Conservation (phyloP, 2,329 filamentous ascomycete genomes). For the Chaetothyriales sp. region DNA sequence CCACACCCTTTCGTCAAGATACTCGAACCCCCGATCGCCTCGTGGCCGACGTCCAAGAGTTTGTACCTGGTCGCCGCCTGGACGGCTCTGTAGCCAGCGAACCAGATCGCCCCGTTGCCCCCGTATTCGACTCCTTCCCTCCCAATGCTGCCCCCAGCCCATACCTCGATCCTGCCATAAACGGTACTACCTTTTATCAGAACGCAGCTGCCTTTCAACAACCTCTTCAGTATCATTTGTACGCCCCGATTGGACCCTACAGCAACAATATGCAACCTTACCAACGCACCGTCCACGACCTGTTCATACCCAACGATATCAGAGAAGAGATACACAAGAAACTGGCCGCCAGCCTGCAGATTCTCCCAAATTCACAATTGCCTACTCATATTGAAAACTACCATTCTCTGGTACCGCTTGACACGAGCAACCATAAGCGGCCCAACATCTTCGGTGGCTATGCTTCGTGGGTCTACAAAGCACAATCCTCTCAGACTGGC, state of each 20-base stretch:
- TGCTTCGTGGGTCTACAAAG: constrained; percentile 90
- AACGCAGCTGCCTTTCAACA: constrained; percentile 44
- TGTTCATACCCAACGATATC: constrained; percentile 77
- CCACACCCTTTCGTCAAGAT: constrained; percentile 29
- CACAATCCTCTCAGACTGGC: constrained; percentile 73
- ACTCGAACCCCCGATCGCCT: constrained; percentile 29
- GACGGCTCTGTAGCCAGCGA: constrained; percentile 1
- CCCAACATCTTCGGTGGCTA: constrained; percentile 62
- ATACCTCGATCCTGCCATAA: constrained; percentile 55
- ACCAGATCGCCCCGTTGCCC: constrained; percentile 8
- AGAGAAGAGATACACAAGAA: constrained; percentile 83
- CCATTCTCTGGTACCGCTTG: constrained; percentile 79
- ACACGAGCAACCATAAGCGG: constrained; percentile 65
- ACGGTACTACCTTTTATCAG: constrained; percentile 51
- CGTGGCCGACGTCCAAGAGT: constrained; percentile 31
- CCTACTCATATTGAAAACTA: constrained; percentile 69
- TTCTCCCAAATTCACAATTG: constrained; percentile 63
- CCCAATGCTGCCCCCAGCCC: constrained; percentile 44
- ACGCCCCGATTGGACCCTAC: constrained; percentile 73
- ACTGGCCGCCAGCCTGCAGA: constrained; percentile 68
- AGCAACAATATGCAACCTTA: constrained; percentile 68
- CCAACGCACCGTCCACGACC: constrained; percentile 74
- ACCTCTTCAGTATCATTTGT: constrained; percentile 79
- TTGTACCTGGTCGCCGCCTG: constrained; percentile 35
- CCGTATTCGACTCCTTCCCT: constrained; percentile 12